Percentiles rank a stretch among this genome's conserved stretches.
These are phyloP conservation scores for Ophiosphaerella herpotricha DNA, from an alignment of 2,329 filamentous ascomycete species.

Conservation along the genomic window DNA sequence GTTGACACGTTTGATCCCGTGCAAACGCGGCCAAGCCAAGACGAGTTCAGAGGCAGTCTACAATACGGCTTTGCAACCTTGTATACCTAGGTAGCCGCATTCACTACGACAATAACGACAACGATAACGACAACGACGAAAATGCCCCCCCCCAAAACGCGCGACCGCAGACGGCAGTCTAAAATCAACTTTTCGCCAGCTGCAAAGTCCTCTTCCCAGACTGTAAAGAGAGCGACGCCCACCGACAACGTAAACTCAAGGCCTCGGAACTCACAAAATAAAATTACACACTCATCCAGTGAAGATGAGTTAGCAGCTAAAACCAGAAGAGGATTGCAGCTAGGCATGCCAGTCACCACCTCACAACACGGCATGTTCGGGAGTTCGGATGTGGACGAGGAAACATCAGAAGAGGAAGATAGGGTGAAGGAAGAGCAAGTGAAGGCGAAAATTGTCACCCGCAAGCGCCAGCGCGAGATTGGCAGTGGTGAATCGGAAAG, in stretches of 20 bases:
- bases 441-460: conserved; percentile 7
- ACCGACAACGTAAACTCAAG: conserved; percentile 10
- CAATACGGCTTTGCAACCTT: neutral
- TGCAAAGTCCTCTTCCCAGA: conserved; percentile 44
- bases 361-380: conserved; percentile 31
- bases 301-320: conserved; percentile 26
- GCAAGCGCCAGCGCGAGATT: conserved; percentile 22
- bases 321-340: conserved; percentile 17
- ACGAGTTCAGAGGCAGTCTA: no score
- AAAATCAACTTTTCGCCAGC: conserved; percentile 51
- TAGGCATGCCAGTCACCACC: conserved; percentile 21
- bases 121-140: neutral
- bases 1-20: neutral
- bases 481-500: conserved; percentile 10
- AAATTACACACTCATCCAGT: conserved; percentile 15
- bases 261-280: conserved; percentile 23
- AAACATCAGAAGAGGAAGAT: conserved; percentile 9
- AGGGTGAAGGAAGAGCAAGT: conserved; percentile 11
- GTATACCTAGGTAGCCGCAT: neutral
- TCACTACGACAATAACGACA: neutral
- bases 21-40: neutral
- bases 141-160: conserved; percentile 32
- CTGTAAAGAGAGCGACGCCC: conserved; percentile 7
- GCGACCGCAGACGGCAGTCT: conserved; percentile 44
- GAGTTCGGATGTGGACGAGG: conserved; percentile 20